A percentile compares a stretch with the other conserved stretches of the same genome.
Evolutionary conservation across 2,329 filamentous ascomycete species (phyloP).

Genomic region (Claviceps purpurea): DNA sequence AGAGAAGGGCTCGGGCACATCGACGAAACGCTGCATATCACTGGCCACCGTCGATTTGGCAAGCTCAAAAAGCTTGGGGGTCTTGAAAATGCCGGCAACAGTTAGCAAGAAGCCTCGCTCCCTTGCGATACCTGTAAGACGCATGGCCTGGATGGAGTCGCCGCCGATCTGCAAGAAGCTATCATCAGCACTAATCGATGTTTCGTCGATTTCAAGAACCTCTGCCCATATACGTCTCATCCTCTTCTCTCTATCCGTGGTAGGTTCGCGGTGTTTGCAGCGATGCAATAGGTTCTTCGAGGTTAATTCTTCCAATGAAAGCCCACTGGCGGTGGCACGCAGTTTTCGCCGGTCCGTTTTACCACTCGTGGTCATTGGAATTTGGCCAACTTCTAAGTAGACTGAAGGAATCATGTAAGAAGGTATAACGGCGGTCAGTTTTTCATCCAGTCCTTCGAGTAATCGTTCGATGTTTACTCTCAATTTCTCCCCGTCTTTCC

Average conservation of each 20-base stretch:
- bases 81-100: conserved; percentile 15
- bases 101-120: not conserved
- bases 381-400: not conserved
- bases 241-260: not conserved
- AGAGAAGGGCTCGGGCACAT: not conserved
- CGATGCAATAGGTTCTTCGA: not conserved
- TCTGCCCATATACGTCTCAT: not conserved
- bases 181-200: not conserved
- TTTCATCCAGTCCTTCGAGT: not conserved
- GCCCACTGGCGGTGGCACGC: not conserved
- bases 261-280: no score
- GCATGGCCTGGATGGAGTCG: conserved; percentile 31
- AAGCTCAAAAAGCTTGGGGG: conserved; percentile 20
- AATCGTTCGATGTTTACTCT: not conserved
- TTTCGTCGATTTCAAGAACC: not conserved
- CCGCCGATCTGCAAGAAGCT: not conserved
- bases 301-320: not conserved
- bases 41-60: conserved; percentile 19
- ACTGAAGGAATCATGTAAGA: not conserved
- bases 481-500: not conserved
- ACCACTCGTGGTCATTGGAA: not conserved
- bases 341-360: not conserved
- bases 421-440: not conserved
- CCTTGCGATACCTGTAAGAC: conserved; percentile 11
- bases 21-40: conserved; percentile 12